These are phyloP conservation scores for Mycosphaerella arachidis DNA, from an alignment of 2,329 filamentous ascomycete genomes.

Conservation along the genomic window DNA sequence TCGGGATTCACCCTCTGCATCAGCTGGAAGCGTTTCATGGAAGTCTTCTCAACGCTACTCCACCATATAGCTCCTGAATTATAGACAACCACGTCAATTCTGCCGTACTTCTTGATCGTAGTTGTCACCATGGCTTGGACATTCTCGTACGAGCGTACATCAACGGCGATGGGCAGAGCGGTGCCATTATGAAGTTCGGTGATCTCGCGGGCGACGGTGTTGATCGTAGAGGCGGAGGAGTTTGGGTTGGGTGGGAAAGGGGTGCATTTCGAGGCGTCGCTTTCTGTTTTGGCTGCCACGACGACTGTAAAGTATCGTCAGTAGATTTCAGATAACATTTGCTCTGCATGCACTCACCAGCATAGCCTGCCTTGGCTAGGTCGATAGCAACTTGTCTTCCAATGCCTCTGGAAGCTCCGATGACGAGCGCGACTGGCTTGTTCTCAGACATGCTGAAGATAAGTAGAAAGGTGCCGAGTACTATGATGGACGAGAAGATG, in stretches of 20 bases:
- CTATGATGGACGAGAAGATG: background rate
- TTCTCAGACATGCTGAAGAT: background rate
- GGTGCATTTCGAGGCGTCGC: slow-evolving; percentile 51
- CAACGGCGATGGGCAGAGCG: slow-evolving; percentile 63
- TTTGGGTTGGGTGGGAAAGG: slow-evolving; percentile 75
- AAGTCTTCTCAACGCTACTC: slow-evolving; percentile 65
- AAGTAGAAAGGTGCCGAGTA: background rate
- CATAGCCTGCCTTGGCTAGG: slow-evolving; percentile 65
- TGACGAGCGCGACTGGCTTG: slow-evolving; percentile 27
- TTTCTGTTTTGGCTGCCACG: slow-evolving; percentile 71
- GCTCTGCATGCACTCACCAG: slow-evolving; percentile 46
- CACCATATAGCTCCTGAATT: slow-evolving; percentile 78
- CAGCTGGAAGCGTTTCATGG: slow-evolving; percentile 49
- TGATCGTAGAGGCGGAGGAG: slow-evolving; percentile 70
- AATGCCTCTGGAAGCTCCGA: slow-evolving; percentile 57
- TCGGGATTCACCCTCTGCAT: slow-evolving; percentile 73
- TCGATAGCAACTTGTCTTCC: slow-evolving; percentile 76
- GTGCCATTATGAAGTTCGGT: slow-evolving; percentile 54
- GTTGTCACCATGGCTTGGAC: slow-evolving; percentile 57
- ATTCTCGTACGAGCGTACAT: slow-evolving; percentile 62
- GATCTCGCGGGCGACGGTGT: slow-evolving; percentile 74
- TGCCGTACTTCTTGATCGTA: slow-evolving; percentile 53
- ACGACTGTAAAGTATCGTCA: slow-evolving; percentile 52
- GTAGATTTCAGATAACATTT: background rate
- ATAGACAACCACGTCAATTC: slow-evolving; percentile 72